Base-by-base conservation (phyloP, 768 basidiomycete species). In the Peribolospora baueri region DNA sequence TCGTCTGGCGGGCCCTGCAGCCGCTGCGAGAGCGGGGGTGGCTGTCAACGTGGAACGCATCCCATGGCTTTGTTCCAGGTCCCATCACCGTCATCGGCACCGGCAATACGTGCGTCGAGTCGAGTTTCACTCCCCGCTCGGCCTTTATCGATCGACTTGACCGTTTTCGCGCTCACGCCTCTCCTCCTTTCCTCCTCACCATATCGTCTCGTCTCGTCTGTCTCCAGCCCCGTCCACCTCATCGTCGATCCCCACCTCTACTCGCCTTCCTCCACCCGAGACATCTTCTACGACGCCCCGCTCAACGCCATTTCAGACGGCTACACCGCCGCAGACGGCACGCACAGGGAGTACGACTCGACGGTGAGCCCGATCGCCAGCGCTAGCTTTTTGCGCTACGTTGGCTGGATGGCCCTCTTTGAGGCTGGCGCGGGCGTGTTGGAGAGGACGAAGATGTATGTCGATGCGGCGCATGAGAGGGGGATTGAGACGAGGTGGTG, bases 31-130 rank as follows among this genome's bases (percentile, higher is more conserved):
- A 25, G 25, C 25, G 25, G 25, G 41, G 46, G 8, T 60, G 59
- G 59, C 50, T 60, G 2, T 57, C 56, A 5, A 36, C 25, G 7
- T 60, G 58, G 58, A 57, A 59, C 47, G 53, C 53, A 6, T 54
- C 55, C 4, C 51, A 59, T 3, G 4, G 6, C 6, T 1, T 8
- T 14, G 5, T 5, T 38, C 4, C 52, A 57, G 59, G 59, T 4
- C 57, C 59, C 3, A 48, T 58, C 3, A 39, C n/a, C 1, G 57
- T 60, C 7, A 41, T 60, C 36, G 42, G 58, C 36, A 60, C 59
- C 3, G 59, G 59, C 4, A 60, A 60, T 3, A 13, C 57, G 0
- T 49, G 52, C 10, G 48, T 60, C 7, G 54, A 57, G 4, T 13
- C 50, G 3, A 43, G 2, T 51, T 53, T 0, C 53, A 58, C 53